Base-by-base conservation (phyloP, 2,329 filamentous ascomycete species). In the Thelonectria rubi region DNA sequence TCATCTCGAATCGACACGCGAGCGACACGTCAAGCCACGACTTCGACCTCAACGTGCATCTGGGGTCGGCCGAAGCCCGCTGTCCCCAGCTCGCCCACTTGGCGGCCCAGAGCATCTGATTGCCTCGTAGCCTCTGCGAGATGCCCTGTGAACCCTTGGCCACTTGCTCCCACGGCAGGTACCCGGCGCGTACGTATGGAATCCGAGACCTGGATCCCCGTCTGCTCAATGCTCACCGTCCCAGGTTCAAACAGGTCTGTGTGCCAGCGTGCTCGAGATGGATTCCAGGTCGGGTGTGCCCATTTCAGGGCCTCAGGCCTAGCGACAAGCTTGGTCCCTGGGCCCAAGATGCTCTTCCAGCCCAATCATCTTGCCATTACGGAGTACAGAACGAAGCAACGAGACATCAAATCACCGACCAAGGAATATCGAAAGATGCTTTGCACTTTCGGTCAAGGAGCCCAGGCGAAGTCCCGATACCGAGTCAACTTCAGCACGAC, bases 31-130 rank as follows among this genome's bases (percentile, higher is more conserved):
- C 45, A 21, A 48, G 45, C 57, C 51, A 55, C 56, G 53, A 58
- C 60, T 8, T 59, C 20, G 45, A 56, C n/a, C n/a, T n/a, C n/a
- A n/a, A n/a, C n/a, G n/a, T n/a, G n/a, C 42, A 15, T 59, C 58
- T 59, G 58, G 62, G 49, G 52, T 45, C 60, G 64, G 64, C 64
- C 65, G 49, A 67, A 65, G 55, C 58, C 51, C 52, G 58, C 39
- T 37, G 20, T 59, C 51, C 58, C 40, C 51, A 60, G 46, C 58
- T 60, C 20, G 57, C 69, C 43, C 45, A 26, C 39, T 47, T 60
- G 56, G 58, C 51, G 57, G 50, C 53, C 14, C 37, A 32, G 53
- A 49, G 42, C 20, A 14, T 20, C 32, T 53, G 24, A 24, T 32
- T 42, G 51, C 43, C 64, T 62, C 65, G 58, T 58, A 60, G 34